phyloP scores from a whole-genome alignment of 106 monocot genomes.

The Ottelia alismoides region DNA sequence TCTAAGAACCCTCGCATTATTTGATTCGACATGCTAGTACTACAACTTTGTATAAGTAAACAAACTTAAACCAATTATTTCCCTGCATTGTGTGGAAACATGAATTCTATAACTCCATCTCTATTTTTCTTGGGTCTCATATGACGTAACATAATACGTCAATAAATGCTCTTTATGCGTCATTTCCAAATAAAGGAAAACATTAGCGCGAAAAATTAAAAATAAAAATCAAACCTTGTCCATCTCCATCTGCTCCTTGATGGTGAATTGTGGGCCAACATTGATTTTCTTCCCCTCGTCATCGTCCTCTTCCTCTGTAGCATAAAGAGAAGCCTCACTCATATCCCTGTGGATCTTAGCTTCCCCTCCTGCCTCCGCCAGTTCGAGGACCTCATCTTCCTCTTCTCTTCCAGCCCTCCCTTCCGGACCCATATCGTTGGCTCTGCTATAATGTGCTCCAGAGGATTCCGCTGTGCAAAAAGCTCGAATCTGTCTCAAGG shows the following conservation, averaged over 20 bases:
- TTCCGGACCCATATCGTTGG: too few species aligned
- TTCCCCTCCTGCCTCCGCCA: not conserved
- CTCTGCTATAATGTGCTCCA: too few species aligned
- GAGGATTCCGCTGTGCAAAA: too few species aligned
- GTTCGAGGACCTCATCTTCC: not conserved
- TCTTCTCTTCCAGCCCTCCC: slow-evolving; percentile 33
- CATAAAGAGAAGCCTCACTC: slow-evolving; percentile 29
- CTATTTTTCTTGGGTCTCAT: too few species aligned
- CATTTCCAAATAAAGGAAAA: slow-evolving; percentile 2
- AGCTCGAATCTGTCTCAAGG: too few species aligned
- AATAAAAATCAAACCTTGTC: slow-evolving; percentile 39
- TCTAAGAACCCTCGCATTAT: too few species aligned
- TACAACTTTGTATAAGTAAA: too few species aligned
- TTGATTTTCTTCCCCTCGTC: slow-evolving; percentile 34
- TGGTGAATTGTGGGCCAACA: slow-evolving; percentile 54
- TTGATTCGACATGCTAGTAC: too few species aligned
- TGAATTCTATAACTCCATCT: too few species aligned
- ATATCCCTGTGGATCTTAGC: slow-evolving; percentile 14
- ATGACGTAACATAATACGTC: too few species aligned
- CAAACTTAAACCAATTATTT: too few species aligned
- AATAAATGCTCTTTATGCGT: not conserved
- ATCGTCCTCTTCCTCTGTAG: slow-evolving; percentile 29
- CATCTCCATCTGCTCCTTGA: slow-evolving; percentile 62
- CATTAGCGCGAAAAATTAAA: not conserved
- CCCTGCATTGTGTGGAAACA: too few species aligned